These are phyloP conservation scores for Verticillium zaregamsianum DNA, from an alignment of 2,329 filamentous ascomycete species.

Conservation along the genomic window DNA sequence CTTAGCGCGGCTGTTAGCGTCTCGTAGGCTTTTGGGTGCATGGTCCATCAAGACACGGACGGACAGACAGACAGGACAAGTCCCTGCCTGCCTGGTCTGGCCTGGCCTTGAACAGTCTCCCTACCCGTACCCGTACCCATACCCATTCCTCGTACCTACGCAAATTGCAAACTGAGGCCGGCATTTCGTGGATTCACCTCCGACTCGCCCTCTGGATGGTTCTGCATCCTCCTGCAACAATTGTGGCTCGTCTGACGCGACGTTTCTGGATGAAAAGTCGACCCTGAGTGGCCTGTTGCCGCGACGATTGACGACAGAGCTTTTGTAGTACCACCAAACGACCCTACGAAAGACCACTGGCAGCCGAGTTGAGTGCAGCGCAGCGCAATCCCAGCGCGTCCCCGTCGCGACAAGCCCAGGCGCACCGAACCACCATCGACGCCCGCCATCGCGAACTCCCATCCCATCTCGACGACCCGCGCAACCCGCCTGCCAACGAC, in stretches of 20 bases:
- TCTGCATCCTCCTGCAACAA: neutral
- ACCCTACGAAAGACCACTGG: neutral
- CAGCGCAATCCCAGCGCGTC: constrained; percentile 14
- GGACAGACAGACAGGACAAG: neutral
- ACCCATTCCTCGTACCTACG: neutral
- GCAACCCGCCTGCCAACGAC: constrained; percentile 2
- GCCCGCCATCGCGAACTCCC: neutral
- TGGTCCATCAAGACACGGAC: neutral
- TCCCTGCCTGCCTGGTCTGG: neutral
- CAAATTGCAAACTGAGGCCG: neutral
- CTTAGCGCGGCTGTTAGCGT: constrained; percentile 1
- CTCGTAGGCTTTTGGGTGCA: constrained; percentile 2
- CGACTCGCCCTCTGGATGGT: neutral
- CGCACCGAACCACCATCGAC: constrained; percentile 13
- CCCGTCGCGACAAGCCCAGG: constrained; percentile 16
- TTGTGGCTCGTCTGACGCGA: constrained; percentile 1
- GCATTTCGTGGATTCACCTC: neutral
- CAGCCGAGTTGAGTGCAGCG: neutral
- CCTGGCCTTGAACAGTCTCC: neutral
- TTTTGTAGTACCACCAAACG: constrained; percentile 35
- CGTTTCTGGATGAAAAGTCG: constrained; percentile 20
- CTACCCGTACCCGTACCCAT: neutral
- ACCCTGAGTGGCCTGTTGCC: constrained; percentile 24
- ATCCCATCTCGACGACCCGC: neutral
- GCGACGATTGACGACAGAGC: constrained; percentile 29